A percentile compares a stretch with the other conserved stretches of the same genome.
Evolutionary conservation across 2,329 filamentous ascomycete genomes (phyloP).

Genomic region (Monosporascus sp.): DNA sequence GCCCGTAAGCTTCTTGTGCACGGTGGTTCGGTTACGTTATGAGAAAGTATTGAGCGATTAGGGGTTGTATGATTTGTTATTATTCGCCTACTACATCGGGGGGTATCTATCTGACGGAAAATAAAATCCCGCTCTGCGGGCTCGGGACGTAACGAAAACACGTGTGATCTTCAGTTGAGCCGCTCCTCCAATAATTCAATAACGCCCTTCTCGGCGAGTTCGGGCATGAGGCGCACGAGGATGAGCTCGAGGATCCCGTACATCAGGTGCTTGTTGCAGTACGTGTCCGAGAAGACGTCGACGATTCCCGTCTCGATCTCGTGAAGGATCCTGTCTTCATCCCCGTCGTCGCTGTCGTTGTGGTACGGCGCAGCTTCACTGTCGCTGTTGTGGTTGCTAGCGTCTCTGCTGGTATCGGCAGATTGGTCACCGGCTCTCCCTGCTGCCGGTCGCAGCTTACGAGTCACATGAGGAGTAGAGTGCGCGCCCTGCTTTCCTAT

Average conservation of each 20-base stretch:
- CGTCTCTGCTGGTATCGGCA: constrained; percentile 8
- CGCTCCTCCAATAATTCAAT: constrained; percentile 70
- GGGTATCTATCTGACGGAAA: background rate
- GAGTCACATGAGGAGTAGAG: background rate
- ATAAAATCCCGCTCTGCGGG: background rate
- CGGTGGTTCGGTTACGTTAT: too few species aligned
- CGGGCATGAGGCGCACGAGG: constrained; percentile 77
- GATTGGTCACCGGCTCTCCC: constrained; percentile 14
- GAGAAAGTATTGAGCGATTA: too few species aligned
- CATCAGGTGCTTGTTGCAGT: constrained; percentile 89
- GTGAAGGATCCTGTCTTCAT: constrained; percentile 45
- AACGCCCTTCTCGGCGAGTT: constrained; percentile 68
- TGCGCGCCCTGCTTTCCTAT: background rate
- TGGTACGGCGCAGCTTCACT: background rate
- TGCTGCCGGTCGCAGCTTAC: background rate
- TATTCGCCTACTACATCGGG: background rate
- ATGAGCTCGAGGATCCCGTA: constrained; percentile 78
- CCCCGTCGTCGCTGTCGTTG: constrained; percentile 21
- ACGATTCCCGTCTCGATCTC: constrained; percentile 62
- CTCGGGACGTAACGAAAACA: background rate
- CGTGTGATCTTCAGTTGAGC: constrained; percentile 33
- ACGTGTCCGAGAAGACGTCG: constrained; percentile 71
- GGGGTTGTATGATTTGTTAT: background rate
- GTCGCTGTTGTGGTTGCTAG: background rate
- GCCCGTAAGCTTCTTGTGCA: too few species aligned